phyloP scores from a whole-genome alignment of 805 yeast species.

The Citeromyces nyonsensis region DNA sequence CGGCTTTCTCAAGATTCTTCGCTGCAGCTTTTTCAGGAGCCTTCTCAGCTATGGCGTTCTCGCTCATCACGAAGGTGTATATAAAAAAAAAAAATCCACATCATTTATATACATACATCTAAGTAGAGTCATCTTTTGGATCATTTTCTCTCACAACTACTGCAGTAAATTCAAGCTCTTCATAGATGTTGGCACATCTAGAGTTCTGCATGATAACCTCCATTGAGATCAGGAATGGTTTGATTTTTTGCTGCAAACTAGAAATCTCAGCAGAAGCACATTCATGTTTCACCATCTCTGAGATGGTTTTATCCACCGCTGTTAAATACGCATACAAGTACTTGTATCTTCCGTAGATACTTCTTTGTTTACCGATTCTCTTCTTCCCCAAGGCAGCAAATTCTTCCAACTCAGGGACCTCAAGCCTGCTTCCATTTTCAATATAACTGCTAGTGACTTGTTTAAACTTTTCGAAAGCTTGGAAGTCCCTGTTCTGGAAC shows the following conservation, averaged over 20 bases:
- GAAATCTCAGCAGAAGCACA: background rate
- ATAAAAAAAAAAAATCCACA: too few species aligned
- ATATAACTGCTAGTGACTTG: background rate
- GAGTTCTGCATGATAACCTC: background rate
- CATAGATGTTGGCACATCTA: too few species aligned
- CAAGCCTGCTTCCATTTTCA: background rate
- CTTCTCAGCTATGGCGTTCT: too few species aligned
- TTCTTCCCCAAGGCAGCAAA: background rate
- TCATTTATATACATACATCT: too few species aligned
- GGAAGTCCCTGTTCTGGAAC: background rate
- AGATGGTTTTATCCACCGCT: background rate
- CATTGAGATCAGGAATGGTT: background rate
- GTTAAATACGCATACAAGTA: background rate
- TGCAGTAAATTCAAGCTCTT: too few species aligned
- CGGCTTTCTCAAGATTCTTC: too few species aligned
- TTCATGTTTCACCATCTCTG: background rate
- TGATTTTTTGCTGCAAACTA: background rate
- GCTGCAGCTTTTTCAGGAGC: too few species aligned
- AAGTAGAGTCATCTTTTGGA: too few species aligned
- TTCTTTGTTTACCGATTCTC: background rate
- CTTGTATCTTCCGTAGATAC: slow-evolving; percentile 1
- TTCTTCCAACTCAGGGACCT: background rate
- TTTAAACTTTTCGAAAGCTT: background rate
- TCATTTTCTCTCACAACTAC: too few species aligned
- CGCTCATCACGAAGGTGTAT: too few species aligned